Percentiles rank a stretch among this genome's conserved stretches.
Evolutionary conservation across 805 yeast species (phyloP).

Genomic region (Metschnikowia dekortorum): DNA sequence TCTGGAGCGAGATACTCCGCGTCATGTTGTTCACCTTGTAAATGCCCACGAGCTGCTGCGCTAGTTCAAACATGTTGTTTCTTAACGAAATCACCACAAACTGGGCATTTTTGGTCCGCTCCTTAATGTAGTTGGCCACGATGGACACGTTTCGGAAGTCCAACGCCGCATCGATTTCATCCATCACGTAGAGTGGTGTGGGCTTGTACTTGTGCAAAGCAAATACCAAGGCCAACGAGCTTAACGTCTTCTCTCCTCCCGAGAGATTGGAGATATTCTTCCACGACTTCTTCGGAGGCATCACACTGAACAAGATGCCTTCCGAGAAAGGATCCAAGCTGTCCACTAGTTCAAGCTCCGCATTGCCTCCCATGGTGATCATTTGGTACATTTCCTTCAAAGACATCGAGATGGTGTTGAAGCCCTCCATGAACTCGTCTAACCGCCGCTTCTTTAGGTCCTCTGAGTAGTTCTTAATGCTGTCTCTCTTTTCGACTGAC

Average conservation of each 20-base stretch:
- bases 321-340: slow-evolving; percentile 97
- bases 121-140: slow-evolving; percentile 95
- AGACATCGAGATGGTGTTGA: slow-evolving; percentile 77
- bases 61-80: slow-evolving; percentile 96
- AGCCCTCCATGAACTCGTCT: slow-evolving; percentile 92
- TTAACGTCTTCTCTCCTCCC: slow-evolving; percentile 96
- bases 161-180: slow-evolving; percentile 97
- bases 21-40: slow-evolving; percentile 93
- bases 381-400: slow-evolving; percentile 96
- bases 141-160: slow-evolving; percentile 96
- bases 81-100: slow-evolving; percentile 92
- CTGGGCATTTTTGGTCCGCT: slow-evolving; percentile 93
- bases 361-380: slow-evolving; percentile 99
- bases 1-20: slow-evolving; percentile 71
- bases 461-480: slow-evolving; percentile 56
- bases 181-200: slow-evolving; percentile 97
- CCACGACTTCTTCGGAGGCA: slow-evolving; percentile 99
- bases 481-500: slow-evolving; percentile 66
- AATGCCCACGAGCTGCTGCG: slow-evolving; percentile 91
- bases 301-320: slow-evolving; percentile 92
- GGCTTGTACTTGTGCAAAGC: slow-evolving; percentile 96
- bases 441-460: slow-evolving; percentile 67
- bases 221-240: slow-evolving; percentile 92
- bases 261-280: slow-evolving; percentile 89
- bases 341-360: slow-evolving; percentile 92